These are phyloP conservation scores for Hibiscus tridactylites DNA, from an alignment of 345 rosid species.

Conservation along the genomic window DNA sequence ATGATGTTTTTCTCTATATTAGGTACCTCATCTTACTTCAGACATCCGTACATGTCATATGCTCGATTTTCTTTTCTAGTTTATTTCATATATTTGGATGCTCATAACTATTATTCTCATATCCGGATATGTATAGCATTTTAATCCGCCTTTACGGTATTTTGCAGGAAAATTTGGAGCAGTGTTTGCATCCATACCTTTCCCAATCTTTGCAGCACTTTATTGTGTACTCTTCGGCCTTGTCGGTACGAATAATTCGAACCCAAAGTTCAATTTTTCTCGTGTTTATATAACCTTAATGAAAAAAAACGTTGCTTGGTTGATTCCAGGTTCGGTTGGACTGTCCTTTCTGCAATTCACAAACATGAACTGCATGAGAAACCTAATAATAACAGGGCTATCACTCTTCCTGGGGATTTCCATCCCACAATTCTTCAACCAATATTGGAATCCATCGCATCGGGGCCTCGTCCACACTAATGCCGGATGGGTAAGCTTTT, in stretches of 20 bases:
- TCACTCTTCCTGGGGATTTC: slow-evolving; percentile 82
- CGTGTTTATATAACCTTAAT: not conserved
- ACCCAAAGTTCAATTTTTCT: not conserved
- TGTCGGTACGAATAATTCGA: slow-evolving; percentile 38
- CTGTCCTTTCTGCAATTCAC: slow-evolving; percentile 91
- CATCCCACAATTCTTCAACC: slow-evolving; percentile 64
- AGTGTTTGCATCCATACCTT: slow-evolving; percentile 91
- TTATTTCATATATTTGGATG: not conserved
- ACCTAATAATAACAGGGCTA: slow-evolving; percentile 69
- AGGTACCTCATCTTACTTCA: not conserved
- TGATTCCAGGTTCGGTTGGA: slow-evolving; percentile 72
- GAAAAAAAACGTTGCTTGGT: not conserved
- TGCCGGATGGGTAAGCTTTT: slow-evolving; percentile 72
- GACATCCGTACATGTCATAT: not conserved
- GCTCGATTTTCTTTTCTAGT: not conserved
- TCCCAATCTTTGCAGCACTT: slow-evolving; percentile 79
- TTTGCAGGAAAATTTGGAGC: slow-evolving; percentile 90
- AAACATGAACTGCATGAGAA: slow-evolving; percentile 90
- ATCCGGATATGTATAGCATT: not conserved
- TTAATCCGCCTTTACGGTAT: not conserved
- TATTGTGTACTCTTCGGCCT: slow-evolving; percentile 84
- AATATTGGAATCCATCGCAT: slow-evolving; percentile 50
- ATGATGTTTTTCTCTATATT: slow-evolving; percentile 82
- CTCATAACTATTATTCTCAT: not conserved
- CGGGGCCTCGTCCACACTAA: slow-evolving; percentile 68